Base-by-base conservation (phyloP, 1,139 yeast species). In the Eremothecium cymbalariae region DNA sequence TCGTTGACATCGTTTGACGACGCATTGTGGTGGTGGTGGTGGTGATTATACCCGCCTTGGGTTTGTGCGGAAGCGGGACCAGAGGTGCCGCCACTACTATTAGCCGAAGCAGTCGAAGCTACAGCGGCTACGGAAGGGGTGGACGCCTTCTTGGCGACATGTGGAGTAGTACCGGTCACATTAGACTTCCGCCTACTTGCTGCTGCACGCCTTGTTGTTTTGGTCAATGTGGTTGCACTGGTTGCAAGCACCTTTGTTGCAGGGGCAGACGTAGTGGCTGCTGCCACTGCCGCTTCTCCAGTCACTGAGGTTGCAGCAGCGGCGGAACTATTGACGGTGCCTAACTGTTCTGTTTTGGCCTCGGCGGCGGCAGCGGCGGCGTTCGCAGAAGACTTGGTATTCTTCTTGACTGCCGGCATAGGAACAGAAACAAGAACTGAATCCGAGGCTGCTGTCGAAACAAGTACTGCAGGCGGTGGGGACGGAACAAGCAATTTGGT, bases 1-100 rank as follows among this genome's bases (percentile, higher is more conserved):
- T 65, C 68, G 21, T 56, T 54, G 16, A 40, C 39, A 17, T 41
- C 38, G 24, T 42, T 42, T 4, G 37, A 27, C 12, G 37, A 15
- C 12, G 24, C 28, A 13, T 25, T 13, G 54, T 41, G 26, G 26
- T 16, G 31, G 17, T 13, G 18, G 16, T 27, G 28, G 18, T 11
- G 22, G 18, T 17, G 27, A 24, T 8, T 8, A 9, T 8, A 16
- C 14, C n/a, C 21, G 21, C 21, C 17, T 8, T 8, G 12, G 13
- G 25, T 7, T 4, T 20, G 6, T 4, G 32, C 17, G 14, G 36
- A 16, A 16, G 33, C 21, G 8, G 20, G 13, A 18, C 19, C 15
- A 28, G 15, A 7, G 9, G 26, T 19, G n/a, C 15, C 15, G 9
- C n/a, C 18, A 8, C 11, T 11, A 12, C 21, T 18, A 6, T n/a